phyloP scores from a whole-genome alignment of 257 asterid genomes.

The Jaltomata sinuosa region DNA sequence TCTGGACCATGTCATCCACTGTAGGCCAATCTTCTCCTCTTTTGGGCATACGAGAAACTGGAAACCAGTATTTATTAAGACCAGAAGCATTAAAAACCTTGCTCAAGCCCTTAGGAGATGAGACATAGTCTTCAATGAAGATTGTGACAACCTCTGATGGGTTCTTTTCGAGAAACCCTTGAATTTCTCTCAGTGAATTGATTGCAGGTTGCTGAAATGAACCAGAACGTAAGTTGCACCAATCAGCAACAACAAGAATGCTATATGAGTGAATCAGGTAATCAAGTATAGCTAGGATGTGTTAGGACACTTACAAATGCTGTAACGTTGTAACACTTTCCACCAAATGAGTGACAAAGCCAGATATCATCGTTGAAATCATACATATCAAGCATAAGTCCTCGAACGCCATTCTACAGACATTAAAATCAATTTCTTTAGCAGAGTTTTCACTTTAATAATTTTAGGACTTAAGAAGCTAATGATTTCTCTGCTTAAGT shows the following conservation, averaged over 20 bases:
- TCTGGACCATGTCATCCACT: constrained; percentile 64
- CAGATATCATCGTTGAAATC: constrained; percentile 74
- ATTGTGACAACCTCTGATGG: constrained; percentile 64
- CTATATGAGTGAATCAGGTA: background rate
- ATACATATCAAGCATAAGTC: constrained; percentile 89
- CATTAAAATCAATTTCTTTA: background rate
- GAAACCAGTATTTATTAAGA: constrained; percentile 57
- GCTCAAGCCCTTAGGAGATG: constrained; percentile 53
- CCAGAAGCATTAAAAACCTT: constrained; percentile 69
- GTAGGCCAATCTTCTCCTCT: constrained; percentile 82
- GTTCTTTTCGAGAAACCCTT: constrained; percentile 41
- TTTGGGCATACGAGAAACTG: constrained; percentile 64
- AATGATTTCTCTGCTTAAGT: background rate
- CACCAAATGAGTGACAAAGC: constrained; percentile 75
- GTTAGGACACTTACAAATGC: constrained; percentile 54
- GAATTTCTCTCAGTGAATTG: constrained; percentile 62
- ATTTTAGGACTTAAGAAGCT: background rate
- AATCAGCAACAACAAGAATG: background rate
- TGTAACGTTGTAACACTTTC: constrained; percentile 56
- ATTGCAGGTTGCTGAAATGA: constrained; percentile 69
- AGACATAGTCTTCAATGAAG: constrained; percentile 81
- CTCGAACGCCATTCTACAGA: constrained; percentile 86
- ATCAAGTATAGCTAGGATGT: background rate
- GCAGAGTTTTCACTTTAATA: background rate
- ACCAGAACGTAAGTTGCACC: background rate